Percentiles rank a stretch among this genome's conserved stretches.
Conservation (phyloP, 2,329 filamentous ascomycete genomes). For the Dichotomopilus funicola region DNA sequence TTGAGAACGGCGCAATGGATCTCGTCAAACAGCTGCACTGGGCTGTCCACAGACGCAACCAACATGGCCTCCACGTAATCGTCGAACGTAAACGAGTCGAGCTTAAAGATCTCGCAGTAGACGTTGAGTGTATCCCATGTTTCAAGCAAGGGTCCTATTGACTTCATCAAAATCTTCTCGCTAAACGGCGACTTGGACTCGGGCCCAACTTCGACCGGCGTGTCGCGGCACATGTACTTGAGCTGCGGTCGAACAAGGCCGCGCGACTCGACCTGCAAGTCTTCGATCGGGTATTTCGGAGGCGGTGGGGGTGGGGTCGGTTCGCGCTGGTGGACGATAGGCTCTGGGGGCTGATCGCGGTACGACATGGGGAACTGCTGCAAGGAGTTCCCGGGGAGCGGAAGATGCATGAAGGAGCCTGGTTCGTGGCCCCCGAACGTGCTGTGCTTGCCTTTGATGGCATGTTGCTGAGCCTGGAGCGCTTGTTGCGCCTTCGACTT, state of each 20-base stretch:
- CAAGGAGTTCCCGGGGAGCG: slow-evolving; percentile 41
- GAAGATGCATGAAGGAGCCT: slow-evolving; percentile 33
- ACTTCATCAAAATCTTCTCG: slow-evolving; percentile 68
- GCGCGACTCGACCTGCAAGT: slow-evolving; percentile 71
- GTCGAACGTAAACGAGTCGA: slow-evolving; percentile 97
- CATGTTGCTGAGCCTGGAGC: slow-evolving; percentile 33
- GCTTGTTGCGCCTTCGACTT: slow-evolving; percentile 45
- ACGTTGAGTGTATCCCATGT: slow-evolving; percentile 97
- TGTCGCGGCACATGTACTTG: slow-evolving; percentile 67
- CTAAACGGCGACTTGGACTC: slow-evolving; percentile 36
- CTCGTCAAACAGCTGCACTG: slow-evolving; percentile 82
- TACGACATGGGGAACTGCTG: slow-evolving; percentile 38
- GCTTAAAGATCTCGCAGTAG: slow-evolving; percentile 88
- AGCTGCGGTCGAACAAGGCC: slow-evolving; percentile 64
- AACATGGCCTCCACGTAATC: slow-evolving; percentile 87
- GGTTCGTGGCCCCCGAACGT: slow-evolving; percentile 32
- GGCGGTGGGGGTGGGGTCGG: slow-evolving; percentile 51
- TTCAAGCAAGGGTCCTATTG: slow-evolving; percentile 78
- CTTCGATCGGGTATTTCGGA: slow-evolving; percentile 93
- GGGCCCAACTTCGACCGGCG: slow-evolving; percentile 39
- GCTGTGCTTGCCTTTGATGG: slow-evolving; percentile 33
- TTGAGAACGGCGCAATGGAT: slow-evolving; percentile 89
- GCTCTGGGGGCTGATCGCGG: slow-evolving; percentile 37
- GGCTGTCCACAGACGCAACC: slow-evolving; percentile 63
- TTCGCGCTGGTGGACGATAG: slow-evolving; percentile 21